phyloP scores from a whole-genome alignment of 1,139 yeast species.

The Diutina mesorugosa region DNA sequence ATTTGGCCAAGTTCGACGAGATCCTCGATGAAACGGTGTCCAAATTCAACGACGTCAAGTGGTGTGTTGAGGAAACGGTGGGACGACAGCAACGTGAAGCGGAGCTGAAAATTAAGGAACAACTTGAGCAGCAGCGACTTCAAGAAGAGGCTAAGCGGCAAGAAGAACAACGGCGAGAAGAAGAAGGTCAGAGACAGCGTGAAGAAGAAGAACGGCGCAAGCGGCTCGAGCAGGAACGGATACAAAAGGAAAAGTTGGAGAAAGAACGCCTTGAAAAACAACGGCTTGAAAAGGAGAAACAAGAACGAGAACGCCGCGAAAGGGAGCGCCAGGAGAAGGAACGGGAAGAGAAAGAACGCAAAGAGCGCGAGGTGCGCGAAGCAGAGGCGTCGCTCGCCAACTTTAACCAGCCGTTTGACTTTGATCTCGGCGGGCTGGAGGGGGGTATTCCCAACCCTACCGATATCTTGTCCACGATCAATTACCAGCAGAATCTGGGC shows the following conservation, averaged over 20 bases:
- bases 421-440: slow-evolving; percentile 15
- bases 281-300: slow-evolving; percentile 4
- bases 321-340: slow-evolving; percentile 6
- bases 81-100: slow-evolving; percentile 32
- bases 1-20: slow-evolving; percentile 28
- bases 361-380: slow-evolving; percentile 7
- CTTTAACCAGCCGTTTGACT: slow-evolving; percentile 15
- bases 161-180: slow-evolving; percentile 4
- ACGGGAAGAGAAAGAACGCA: slow-evolving; percentile 4
- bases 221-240: slow-evolving; percentile 2
- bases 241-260: slow-evolving; percentile 5
- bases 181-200: slow-evolving; percentile 8
- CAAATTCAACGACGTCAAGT: slow-evolving; percentile 31
- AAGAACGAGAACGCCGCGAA: background rate
- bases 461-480: slow-evolving; percentile 25
- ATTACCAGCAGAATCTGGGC: slow-evolving; percentile 9
- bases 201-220: slow-evolving; percentile 6
- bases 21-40: slow-evolving; percentile 30
- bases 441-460: slow-evolving; percentile 23
- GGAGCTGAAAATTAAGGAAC: slow-evolving; percentile 27
- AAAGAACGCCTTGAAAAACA: slow-evolving; percentile 4
- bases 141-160: slow-evolving; percentile 12
- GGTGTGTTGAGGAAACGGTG: slow-evolving; percentile 34
- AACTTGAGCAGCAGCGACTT: slow-evolving; percentile 18
- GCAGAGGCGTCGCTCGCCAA: slow-evolving; percentile 7